phyloP scores from a whole-genome alignment of 805 yeast species.

The Cyberlindnera bimundalis region DNA sequence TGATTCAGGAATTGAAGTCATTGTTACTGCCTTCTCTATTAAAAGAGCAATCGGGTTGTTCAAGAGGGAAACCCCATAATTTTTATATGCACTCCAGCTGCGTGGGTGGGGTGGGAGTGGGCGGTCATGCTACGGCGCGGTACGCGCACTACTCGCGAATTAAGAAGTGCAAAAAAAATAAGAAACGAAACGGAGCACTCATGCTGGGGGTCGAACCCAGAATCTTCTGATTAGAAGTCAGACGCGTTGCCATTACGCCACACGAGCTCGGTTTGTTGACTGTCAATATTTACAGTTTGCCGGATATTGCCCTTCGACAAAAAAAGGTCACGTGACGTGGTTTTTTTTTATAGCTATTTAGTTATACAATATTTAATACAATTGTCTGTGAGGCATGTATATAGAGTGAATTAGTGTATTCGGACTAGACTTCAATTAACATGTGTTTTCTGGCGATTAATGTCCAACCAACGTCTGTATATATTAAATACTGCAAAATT shows the following conservation, averaged over 20 bases:
- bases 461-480: too few relatives aligned
- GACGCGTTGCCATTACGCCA: slow-evolving; percentile 58
- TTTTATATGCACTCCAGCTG: neutral
- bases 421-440: too few relatives aligned
- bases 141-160: slow-evolving; percentile 7
- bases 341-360: too few relatives aligned
- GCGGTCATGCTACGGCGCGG: slow-evolving; percentile 1
- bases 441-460: too few relatives aligned
- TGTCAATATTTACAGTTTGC: neutral
- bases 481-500: too few relatives aligned
- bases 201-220: slow-evolving; percentile 56
- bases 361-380: too few relatives aligned
- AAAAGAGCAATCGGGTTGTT: neutral
- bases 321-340: too few relatives aligned
- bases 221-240: slow-evolving; percentile 53
- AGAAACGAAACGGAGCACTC: slow-evolving; percentile 36
- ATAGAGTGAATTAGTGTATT: too few relatives aligned
- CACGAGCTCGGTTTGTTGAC: slow-evolving; percentile 36
- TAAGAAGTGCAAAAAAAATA: slow-evolving; percentile 1
- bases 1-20: slow-evolving; percentile 14
- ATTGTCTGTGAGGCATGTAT: too few relatives aligned
- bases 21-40: too few relatives aligned
- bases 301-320: neutral
- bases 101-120: too few relatives aligned
- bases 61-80: slow-evolving; percentile 2